Percentiles rank a stretch among this genome's conserved stretches.
phyloP scores from a whole-genome alignment of 257 asterid genomes.

The Anisodus tanguticus region DNA sequence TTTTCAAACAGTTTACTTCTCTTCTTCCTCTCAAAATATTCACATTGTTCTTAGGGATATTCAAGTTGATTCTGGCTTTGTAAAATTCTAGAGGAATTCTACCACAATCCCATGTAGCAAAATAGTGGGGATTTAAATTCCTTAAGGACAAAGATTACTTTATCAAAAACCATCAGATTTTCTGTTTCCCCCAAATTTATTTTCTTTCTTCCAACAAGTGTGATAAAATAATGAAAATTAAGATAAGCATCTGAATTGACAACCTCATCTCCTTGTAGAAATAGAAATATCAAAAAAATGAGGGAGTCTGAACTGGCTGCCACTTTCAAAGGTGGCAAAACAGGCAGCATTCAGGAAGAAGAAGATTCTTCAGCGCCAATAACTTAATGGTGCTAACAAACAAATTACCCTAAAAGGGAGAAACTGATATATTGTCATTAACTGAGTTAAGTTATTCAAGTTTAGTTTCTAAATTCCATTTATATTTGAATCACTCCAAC shows the following conservation, averaged over 20 bases:
- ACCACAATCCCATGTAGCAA: too few relatives aligned
- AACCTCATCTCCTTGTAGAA: not conserved
- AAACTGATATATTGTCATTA: not conserved
- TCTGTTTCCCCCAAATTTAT: too few relatives aligned
- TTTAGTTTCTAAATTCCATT: slow-evolving; percentile 7
- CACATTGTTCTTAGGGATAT: too few relatives aligned
- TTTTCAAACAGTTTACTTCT: too few relatives aligned
- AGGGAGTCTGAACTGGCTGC: slow-evolving; percentile 7
- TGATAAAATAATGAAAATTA: too few relatives aligned
- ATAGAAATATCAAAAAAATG: not conserved
- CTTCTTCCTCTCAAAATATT: too few relatives aligned
- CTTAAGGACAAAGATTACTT: too few relatives aligned
- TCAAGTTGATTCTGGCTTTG: too few relatives aligned
- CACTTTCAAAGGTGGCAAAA: not conserved
- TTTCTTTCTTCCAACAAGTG: too few relatives aligned
- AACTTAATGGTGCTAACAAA: not conserved
- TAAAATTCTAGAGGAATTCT: too few relatives aligned
- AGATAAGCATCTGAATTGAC: not conserved
- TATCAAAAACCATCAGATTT: too few relatives aligned
- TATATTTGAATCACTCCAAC: not conserved
- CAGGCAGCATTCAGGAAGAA: not conserved
- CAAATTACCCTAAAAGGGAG: not conserved
- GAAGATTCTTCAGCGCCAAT: not conserved
- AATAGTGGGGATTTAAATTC: too few relatives aligned
- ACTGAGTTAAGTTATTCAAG: not conserved